A percentile compares a stretch with the other conserved stretches of the same genome.
These are phyloP conservation scores for Exophiala oligosperma DNA, from an alignment of 2,329 filamentous ascomycete genomes.

Conservation along the genomic window DNA sequence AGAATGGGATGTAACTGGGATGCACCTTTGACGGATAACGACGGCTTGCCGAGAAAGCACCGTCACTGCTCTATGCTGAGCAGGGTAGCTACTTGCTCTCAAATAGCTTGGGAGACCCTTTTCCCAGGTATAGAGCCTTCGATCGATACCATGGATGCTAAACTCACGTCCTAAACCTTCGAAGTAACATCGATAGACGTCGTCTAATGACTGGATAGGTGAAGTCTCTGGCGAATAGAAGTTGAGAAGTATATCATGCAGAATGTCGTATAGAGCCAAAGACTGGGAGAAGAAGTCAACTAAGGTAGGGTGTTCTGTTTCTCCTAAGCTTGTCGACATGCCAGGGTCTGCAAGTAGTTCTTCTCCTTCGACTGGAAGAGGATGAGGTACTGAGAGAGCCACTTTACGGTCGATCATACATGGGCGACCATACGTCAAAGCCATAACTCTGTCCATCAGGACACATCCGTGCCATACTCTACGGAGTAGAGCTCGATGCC, in stretches of 20 bases:
- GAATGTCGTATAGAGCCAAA: background rate
- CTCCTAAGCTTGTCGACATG: background rate
- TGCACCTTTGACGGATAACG: background rate
- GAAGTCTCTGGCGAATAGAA: background rate
- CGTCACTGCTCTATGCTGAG: no score
- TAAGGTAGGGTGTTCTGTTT: background rate
- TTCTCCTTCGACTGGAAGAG: background rate
- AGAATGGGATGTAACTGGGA: background rate
- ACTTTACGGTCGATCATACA: background rate
- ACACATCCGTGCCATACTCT: conserved; percentile 30
- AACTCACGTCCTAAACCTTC: no score
- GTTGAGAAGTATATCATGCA: background rate
- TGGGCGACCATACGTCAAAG: background rate
- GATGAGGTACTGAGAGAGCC: background rate
- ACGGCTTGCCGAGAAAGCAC: no score
- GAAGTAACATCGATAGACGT: background rate
- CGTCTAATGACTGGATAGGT: background rate
- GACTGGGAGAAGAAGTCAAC: background rate
- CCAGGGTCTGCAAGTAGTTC: background rate
- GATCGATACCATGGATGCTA: no score
- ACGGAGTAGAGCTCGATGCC: conserved; percentile 30
- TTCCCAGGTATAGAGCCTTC: no score
- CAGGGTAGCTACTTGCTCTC: no score
- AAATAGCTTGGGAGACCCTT: no score
- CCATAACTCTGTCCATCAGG: background rate